These are phyloP conservation scores for Pseudopithomyces chartarum DNA, from an alignment of 2,329 filamentous ascomycete genomes.

Conservation along the genomic window DNA sequence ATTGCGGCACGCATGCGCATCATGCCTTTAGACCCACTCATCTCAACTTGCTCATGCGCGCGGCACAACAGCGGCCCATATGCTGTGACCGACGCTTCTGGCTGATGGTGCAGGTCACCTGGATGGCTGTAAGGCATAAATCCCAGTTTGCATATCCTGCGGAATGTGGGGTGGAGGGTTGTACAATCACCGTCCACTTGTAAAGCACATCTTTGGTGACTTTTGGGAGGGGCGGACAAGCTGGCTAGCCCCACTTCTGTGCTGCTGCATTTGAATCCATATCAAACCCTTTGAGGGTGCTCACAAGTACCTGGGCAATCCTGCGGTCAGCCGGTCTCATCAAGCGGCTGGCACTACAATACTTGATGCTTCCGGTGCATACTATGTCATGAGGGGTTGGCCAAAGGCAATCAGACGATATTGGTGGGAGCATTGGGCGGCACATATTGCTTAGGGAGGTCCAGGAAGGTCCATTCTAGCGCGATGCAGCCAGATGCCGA, in stretches of 20 bases:
- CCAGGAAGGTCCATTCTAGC: no score
- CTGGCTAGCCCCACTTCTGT: not conserved
- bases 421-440: conserved; percentile 9
- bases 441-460: conserved; percentile 13
- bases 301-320: not conserved
- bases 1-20: conserved; percentile 22
- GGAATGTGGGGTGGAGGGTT: not conserved
- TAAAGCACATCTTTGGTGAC: not conserved
- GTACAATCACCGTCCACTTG: not conserved
- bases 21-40: conserved; percentile 21
- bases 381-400: conserved; percentile 11
- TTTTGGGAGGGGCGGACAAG: not conserved
- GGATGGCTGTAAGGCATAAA: conserved; percentile 1
- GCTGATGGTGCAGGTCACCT: conserved; percentile 16
- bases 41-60: conserved; percentile 21
- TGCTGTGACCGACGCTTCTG: conserved; percentile 26
- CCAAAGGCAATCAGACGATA: not conserved
- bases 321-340: not conserved
- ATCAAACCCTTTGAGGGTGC: not conserved
- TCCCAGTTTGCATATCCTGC: not conserved
- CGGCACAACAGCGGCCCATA: conserved; percentile 18
- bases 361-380: not conserved
- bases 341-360: not conserved
- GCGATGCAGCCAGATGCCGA: conserved; percentile 6
- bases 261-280: not conserved